Conservation (phyloP, 2,329 filamentous ascomycete species). For the Bisporella sp. region DNA sequence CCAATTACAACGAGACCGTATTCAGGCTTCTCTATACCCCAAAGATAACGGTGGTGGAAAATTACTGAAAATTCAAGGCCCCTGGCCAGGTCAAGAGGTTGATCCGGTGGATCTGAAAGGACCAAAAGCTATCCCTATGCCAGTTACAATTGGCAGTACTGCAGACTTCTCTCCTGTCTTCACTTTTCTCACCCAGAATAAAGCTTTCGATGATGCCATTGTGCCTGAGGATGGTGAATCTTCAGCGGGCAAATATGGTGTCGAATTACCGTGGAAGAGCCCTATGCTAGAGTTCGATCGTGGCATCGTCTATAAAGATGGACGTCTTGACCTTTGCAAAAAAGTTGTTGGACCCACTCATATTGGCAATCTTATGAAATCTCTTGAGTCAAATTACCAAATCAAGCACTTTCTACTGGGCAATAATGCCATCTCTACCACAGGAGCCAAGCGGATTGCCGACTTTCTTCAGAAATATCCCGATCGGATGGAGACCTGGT, state of each 20-base stretch:
- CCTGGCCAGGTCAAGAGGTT: conserved; percentile 13
- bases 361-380: conserved; percentile 42
- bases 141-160: conserved; percentile 12
- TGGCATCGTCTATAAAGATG: conserved; percentile 39
- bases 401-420: conserved; percentile 45
- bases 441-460: conserved; percentile 39
- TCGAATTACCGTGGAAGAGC: conserved; percentile 1
- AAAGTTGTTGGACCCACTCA: conserved; percentile 46
- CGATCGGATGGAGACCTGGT: conserved; percentile 46
- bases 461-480: conserved; percentile 39
- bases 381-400: conserved; percentile 38
- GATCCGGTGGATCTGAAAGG: conserved; percentile 15
- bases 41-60: conserved; percentile 4
- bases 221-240: neutral
- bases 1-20: conserved; percentile 3
- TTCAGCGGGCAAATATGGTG: neutral
- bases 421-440: conserved; percentile 46
- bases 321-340: conserved; percentile 48
- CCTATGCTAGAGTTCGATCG: conserved; percentile 8
- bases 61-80: conserved; percentile 10
- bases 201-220: conserved; percentile 1
- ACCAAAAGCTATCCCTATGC: conserved; percentile 14
- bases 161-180: conserved; percentile 13
- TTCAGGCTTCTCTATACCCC: neutral
- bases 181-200: conserved; percentile 8